These are phyloP conservation scores for Penicillium sp. DNA, from an alignment of 2,329 filamentous ascomycete genomes.

Conservation along the genomic window DNA sequence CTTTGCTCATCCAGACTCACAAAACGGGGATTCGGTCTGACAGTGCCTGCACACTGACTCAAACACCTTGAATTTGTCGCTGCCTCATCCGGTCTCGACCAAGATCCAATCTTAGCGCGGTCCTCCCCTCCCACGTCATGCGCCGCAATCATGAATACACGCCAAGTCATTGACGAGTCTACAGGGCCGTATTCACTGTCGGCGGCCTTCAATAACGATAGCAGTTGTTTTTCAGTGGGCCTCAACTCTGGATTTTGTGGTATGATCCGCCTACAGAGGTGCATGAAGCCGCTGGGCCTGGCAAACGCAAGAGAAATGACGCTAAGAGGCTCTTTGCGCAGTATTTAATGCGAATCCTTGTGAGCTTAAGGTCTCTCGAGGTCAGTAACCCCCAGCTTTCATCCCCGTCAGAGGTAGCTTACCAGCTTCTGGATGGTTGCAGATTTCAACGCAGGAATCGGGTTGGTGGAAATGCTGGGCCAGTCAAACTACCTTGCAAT, in stretches of 20 bases:
- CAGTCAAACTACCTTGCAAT: constrained; percentile 81
- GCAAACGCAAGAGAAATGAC: constrained; percentile 7
- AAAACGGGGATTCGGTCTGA: too few relatives aligned
- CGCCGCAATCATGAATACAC: constrained; percentile 68
- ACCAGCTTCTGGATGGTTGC: neutral
- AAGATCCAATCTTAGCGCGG: neutral
- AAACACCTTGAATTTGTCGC: too few relatives aligned
- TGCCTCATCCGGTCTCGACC: neutral
- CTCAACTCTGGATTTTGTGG: constrained; percentile 80
- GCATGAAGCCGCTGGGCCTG: neutral
- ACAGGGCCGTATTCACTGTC: constrained; percentile 71
- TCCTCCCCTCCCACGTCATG: constrained; percentile 7
- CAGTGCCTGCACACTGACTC: too few relatives aligned
- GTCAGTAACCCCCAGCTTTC: constrained; percentile 29
- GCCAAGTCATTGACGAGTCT: constrained; percentile 74
- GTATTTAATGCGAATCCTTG: constrained; percentile 70
- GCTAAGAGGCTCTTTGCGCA: constrained; percentile 30
- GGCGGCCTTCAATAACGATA: constrained; percentile 77
- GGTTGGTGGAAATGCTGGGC: constrained; percentile 78
- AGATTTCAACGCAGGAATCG: constrained; percentile 79
- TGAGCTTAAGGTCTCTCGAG: constrained; percentile 59
- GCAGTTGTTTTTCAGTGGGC: constrained; percentile 79
- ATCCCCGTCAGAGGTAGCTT: neutral
- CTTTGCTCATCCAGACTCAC: too few relatives aligned
- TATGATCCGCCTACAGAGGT: constrained; percentile 40